Evolutionary conservation across 805 yeast species (phyloP).

Genomic region (Suhomyces sp.): DNA sequence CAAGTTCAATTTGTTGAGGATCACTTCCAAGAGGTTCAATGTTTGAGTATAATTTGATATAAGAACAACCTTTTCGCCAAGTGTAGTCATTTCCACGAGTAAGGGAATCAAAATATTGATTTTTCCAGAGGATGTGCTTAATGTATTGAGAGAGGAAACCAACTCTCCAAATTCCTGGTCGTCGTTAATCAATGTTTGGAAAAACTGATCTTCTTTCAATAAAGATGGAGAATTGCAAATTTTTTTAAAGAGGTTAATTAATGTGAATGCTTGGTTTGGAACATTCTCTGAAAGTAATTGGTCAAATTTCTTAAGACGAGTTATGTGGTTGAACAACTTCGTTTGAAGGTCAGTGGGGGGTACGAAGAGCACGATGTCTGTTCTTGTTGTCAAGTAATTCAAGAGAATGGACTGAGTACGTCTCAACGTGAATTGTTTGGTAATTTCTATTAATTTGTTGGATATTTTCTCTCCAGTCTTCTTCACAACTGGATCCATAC

Average conservation of each 20-base stretch:
- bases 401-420: slow-evolving; percentile 60
- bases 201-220: slow-evolving; percentile 49
- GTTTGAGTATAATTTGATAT: slow-evolving; percentile 89
- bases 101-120: slow-evolving; percentile 57
- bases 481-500: slow-evolving; percentile 48
- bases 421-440: slow-evolving; percentile 69
- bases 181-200: slow-evolving; percentile 16
- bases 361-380: slow-evolving; percentile 75
- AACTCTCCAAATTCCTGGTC: slow-evolving; percentile 13
- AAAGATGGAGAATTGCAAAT: slow-evolving; percentile 81
- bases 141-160: slow-evolving; percentile 10
- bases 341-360: slow-evolving; percentile 69
- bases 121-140: slow-evolving; percentile 51
- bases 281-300: slow-evolving; percentile 25
- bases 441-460: slow-evolving; percentile 59
- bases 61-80: slow-evolving; percentile 73
- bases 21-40: slow-evolving; percentile 66
- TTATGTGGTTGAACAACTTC: slow-evolving; percentile 51
- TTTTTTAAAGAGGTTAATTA: slow-evolving; percentile 75
- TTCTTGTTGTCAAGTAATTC: slow-evolving; percentile 66
- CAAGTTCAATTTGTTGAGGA: slow-evolving; percentile 50
- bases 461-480: slow-evolving; percentile 62
- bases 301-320: slow-evolving; percentile 36
- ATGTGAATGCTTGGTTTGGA: slow-evolving; percentile 51
- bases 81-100: slow-evolving; percentile 45